phyloP scores from a whole-genome alignment of 495 filamentous ascomycete genomes.

The Neurospora sp. region DNA sequence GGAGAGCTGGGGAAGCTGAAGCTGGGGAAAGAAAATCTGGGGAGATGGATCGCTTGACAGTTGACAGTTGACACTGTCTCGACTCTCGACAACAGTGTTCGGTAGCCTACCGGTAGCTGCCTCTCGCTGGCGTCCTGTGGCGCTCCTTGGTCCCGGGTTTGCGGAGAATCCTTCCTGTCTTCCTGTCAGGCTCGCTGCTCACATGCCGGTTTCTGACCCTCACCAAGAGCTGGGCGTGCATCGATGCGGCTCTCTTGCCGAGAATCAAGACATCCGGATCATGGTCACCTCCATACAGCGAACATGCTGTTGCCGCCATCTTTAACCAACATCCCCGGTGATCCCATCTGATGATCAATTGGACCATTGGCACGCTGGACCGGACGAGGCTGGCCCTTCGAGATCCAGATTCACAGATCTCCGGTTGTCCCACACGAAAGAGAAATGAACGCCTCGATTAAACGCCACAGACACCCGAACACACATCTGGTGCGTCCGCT shows the following conservation, averaged over 20 bases:
- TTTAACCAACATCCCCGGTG: not conserved
- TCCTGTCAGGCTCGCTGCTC: not conserved
- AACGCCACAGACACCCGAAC: not conserved
- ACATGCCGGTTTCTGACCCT: not conserved
- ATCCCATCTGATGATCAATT: not conserved
- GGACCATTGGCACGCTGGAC: not conserved
- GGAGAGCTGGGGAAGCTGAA: not conserved
- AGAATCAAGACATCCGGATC: not conserved
- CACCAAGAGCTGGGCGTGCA: not conserved
- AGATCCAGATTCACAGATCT: not conserved
- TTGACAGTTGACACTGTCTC: not conserved
- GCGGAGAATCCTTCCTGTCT: not conserved
- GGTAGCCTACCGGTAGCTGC: not conserved
- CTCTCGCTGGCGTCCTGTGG: not conserved
- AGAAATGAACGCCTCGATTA: not conserved
- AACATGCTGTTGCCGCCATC: not conserved
- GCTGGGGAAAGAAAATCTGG: no score
- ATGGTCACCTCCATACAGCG: not conserved
- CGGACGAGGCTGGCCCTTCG: not conserved
- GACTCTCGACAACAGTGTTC: not conserved
- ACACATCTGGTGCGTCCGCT: not conserved
- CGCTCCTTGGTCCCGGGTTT: not conserved
- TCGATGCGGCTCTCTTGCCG: not conserved
- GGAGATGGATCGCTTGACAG: not conserved
- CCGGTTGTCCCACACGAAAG: not conserved